Evolutionary conservation across 129 eudicot genomes (phyloP), one percentile per base, ranked within the genome.

Genomic region (Kitagawia praeruptora): DNA sequence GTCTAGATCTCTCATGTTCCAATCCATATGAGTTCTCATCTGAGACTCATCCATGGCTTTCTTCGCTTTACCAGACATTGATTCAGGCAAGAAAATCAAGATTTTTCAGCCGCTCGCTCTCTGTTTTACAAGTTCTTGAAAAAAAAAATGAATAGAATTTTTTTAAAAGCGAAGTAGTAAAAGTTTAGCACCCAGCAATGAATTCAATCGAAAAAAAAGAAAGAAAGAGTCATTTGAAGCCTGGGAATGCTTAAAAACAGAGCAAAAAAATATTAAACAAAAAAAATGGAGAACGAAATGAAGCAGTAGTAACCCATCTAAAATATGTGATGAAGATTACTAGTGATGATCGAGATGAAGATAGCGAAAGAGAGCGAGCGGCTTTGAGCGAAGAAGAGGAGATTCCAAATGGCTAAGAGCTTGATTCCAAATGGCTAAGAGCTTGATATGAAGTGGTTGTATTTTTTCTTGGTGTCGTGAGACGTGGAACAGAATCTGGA

Each of bases 1-100:
- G 75, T 61, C 51, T 78, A 79, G 80, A n/a, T 63, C 83, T 10
- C 66, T 23, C 13, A 70, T 64, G 27, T 84, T 81, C 87, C 86
- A 84, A 66, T 86, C 89, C 87, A 87, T 82, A 47, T 78, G 84
- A 42, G 51, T 78, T 12, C 71, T 73, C 69, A 75, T 72, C 31
- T 84, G 79, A 13, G 80, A 48, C 70, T 88, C 82, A 74, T 80
- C 87, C 12, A 15, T 31, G 2, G 9, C 56, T 18, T 76, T 83
- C 49, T 85, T 89, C 10, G 97, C 88, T 85, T 89, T 92, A 15
- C 87, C 67, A 46, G 91, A 89, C 97, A 92, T 91, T 63, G 77
- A 67, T 39, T 41, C 38, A 76, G 70, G 54, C 76, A 80, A 41
- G 12, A 83, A 78, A 48, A 39, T 47, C 6, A 46, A 77, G 28